phyloP scores from a whole-genome alignment of 2,329 filamentous ascomycete genomes.

The Pseudogymnoascus sp. region DNA sequence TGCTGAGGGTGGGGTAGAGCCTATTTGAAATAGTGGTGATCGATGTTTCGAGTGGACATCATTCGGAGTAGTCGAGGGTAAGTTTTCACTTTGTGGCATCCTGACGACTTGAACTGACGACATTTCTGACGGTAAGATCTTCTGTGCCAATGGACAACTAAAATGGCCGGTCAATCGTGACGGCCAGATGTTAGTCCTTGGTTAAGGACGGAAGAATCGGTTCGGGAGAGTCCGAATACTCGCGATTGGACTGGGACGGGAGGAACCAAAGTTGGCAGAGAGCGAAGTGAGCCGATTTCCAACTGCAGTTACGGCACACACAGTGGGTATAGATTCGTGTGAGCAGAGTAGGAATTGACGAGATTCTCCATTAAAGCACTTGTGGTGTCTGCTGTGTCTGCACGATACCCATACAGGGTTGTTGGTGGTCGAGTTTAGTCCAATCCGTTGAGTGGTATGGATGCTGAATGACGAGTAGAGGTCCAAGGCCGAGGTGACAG shows the following conservation, averaged over 20 bases:
- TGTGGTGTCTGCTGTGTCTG: neutral
- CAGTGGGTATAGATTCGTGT: neutral
- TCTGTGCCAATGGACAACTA: neutral
- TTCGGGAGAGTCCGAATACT: neutral
- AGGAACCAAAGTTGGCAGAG: constrained; percentile 1
- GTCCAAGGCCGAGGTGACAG: neutral
- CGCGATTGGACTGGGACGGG: constrained; percentile 1
- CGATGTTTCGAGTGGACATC: neutral
- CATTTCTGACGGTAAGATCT: neutral
- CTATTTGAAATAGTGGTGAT: neutral
- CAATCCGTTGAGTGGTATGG: neutral
- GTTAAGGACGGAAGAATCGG: neutral
- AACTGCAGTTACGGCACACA: neutral
- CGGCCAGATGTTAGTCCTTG: neutral
- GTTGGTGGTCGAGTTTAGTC: neutral
- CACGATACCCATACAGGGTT: neutral
- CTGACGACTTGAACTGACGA: constrained; percentile 2
- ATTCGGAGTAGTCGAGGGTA: neutral
- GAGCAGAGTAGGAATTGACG: neutral
- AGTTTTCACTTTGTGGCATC: neutral
- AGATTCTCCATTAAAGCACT: constrained; percentile 1
- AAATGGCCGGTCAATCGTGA: neutral
- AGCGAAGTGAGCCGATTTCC: neutral
- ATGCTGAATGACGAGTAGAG: neutral
- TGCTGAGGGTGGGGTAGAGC: neutral